These are phyloP conservation scores for Salicornia ramosissima DNA, from an alignment of 148 eudicot genomes.

Conservation along the genomic window DNA sequence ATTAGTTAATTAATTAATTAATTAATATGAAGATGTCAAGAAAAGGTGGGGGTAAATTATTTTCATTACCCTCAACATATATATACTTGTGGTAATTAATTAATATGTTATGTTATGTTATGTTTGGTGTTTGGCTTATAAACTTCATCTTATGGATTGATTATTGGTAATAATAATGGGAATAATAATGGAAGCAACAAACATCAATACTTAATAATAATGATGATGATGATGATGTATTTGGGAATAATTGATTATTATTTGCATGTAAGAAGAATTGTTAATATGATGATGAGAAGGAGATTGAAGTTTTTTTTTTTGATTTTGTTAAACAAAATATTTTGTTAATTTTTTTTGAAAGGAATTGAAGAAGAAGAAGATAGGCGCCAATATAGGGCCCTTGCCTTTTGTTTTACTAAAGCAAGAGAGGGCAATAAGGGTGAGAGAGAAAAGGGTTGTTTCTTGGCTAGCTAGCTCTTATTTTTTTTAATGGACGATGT, in stretches of 20 bases:
- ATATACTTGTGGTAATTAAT: neutral
- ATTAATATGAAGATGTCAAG: neutral
- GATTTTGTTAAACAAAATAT: neutral
- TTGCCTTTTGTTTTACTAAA: no score
- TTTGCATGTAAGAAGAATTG: neutral
- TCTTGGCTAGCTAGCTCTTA: constrained; percentile 20
- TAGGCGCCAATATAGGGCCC: constrained; percentile 17
- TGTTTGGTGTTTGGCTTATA: neutral
- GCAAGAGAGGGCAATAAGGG: neutral
- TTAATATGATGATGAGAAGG: neutral
- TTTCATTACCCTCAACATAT: constrained; percentile 15
- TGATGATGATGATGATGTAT: no score
- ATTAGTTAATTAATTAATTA: no score
- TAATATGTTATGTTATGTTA: neutral
- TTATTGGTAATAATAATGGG: no score
- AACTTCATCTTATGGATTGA: constrained; percentile 21
- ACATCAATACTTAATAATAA: no score
- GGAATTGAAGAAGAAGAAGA: neutral
- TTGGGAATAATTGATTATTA: no score
- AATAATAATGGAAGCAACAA: no score
- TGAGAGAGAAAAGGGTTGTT: constrained; percentile 22
- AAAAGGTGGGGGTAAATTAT: neutral
- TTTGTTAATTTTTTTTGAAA: no score
- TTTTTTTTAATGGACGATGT: constrained; percentile 12
- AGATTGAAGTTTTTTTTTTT: constrained; percentile 10